A percentile compares a stretch with the other conserved stretches of the same genome.
Conservation (phyloP, 2,329 filamentous ascomycete genomes). For the Cercospora beticola region DNA sequence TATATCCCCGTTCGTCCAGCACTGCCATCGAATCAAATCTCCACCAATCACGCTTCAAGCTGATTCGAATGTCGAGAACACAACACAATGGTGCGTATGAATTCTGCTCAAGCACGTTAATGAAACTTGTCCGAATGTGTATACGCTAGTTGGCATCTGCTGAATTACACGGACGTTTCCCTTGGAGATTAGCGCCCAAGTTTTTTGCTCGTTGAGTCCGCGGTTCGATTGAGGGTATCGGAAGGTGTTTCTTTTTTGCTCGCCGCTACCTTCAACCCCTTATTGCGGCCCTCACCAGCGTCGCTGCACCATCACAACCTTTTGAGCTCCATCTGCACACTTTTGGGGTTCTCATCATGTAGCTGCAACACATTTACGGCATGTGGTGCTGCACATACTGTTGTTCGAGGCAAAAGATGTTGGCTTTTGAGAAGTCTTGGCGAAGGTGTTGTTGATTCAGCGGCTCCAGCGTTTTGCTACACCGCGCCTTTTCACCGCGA, state of each 20-base stretch:
- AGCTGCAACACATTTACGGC: no score
- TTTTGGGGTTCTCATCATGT: not conserved
- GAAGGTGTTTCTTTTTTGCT: not conserved
- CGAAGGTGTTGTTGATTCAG: not conserved
- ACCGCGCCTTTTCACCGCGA: not conserved
- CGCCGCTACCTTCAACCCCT: not conserved
- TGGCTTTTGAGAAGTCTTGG: slow-evolving; percentile 1
- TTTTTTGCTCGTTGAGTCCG: not conserved
- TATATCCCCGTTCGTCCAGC: not conserved
- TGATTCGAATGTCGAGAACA: not conserved
- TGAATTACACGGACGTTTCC: not conserved
- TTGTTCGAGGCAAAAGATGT: not conserved
- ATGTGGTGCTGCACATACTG: not conserved
- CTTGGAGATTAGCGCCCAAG: not conserved
- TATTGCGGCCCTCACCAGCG: not conserved
- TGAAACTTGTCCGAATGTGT: not conserved
- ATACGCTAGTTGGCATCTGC: slow-evolving; percentile 1
- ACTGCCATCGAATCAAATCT: not conserved
- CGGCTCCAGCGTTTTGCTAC: not conserved
- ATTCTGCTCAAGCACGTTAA: not conserved
- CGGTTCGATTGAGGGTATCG: not conserved
- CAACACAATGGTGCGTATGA: not conserved
- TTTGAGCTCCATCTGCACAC: not conserved
- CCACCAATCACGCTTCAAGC: not conserved
- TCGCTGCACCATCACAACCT: not conserved